Percentiles rank a stretch among this genome's conserved stretches.
Evolutionary conservation across 805 yeast species (phyloP).

Genomic region (Priceomyces fermenticarens): DNA sequence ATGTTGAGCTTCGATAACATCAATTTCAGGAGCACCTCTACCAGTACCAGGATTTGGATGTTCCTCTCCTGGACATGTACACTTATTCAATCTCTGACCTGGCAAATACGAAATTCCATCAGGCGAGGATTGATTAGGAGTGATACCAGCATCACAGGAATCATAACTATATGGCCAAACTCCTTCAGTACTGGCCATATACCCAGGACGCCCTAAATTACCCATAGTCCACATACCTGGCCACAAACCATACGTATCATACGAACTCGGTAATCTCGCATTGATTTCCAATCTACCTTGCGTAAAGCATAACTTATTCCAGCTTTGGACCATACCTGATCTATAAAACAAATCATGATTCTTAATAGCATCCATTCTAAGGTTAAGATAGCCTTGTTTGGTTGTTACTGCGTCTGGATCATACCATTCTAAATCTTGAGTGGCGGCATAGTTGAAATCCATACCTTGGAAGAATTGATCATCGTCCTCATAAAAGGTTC

Average conservation of each 20-base stretch:
- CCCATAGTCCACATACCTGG: conserved; percentile 41
- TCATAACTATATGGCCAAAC: conserved; percentile 41
- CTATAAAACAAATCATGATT: conserved; percentile 80
- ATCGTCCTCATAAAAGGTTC: conserved; percentile 87
- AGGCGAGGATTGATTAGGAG: conserved; percentile 37
- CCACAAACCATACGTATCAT: conserved; percentile 33
- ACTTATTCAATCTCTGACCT: conserved; percentile 30
- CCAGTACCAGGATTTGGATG: conserved; percentile 37
- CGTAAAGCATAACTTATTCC: conserved; percentile 84
- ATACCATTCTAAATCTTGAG: conserved; percentile 92
- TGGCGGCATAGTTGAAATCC: conserved; percentile 81
- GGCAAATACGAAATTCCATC: conserved; percentile 39
- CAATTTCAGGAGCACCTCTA: conserved; percentile 36
- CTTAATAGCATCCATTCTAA: conserved; percentile 76
- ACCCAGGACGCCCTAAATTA: conserved; percentile 36
- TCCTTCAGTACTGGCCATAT: conserved; percentile 33
- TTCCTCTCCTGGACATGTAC: conserved; percentile 34
- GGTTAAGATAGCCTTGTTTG: conserved; percentile 60
- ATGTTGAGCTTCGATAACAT: conserved; percentile 17
- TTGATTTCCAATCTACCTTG: conserved; percentile 31
- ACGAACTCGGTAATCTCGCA: conserved; percentile 29
- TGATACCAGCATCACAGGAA: conserved; percentile 34
- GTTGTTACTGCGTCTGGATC: conserved; percentile 87
- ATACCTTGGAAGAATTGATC: conserved; percentile 90
- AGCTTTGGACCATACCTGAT: conserved; percentile 87